These are phyloP conservation scores for Globisporangium canariense DNA, from an alignment of 352 stramenopile species.

Conservation along the genomic window DNA sequence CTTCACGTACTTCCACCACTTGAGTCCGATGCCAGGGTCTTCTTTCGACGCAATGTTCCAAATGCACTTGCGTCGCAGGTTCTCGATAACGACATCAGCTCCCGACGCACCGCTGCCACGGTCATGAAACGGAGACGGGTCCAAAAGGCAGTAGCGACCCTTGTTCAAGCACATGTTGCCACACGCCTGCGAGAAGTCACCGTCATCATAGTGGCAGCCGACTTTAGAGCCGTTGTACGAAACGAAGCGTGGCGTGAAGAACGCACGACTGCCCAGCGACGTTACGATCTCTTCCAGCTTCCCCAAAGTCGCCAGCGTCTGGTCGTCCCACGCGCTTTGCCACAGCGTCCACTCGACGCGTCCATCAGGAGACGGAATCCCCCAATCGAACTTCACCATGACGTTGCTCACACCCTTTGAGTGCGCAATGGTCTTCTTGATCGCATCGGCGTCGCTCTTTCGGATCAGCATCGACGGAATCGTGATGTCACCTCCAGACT, in stretches of 20 bases:
- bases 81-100: conserved; percentile 93
- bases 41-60: conserved; percentile 86
- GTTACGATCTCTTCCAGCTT: conserved; percentile 79
- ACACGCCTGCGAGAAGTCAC: conserved; percentile 71
- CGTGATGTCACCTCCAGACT: conserved; percentile 94
- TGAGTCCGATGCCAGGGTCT: conserved; percentile 80
- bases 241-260: conserved; percentile 96
- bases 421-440: conserved; percentile 89
- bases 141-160: conserved; percentile 95
- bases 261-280: conserved; percentile 88
- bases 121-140: conserved; percentile 94
- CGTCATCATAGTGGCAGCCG: conserved; percentile 83
- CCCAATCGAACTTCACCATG: conserved; percentile 96
- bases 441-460: conserved; percentile 92
- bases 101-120: conserved; percentile 89
- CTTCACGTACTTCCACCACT: conserved; percentile 95
- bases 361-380: conserved; percentile 91
- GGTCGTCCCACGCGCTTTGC: conserved; percentile 92
- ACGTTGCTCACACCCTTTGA: conserved; percentile 87
- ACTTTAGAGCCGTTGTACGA: conserved; percentile 95
- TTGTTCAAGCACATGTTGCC: conserved; percentile 97
- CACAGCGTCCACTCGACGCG: conserved; percentile 97
- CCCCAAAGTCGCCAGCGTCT: conserved; percentile 74
- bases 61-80: conserved; percentile 93
- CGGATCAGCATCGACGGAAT: conserved; percentile 96